Evolutionary conservation across 495 filamentous ascomycete genomes (phyloP).

Genomic region (Chaetomium cochliodes): DNA sequence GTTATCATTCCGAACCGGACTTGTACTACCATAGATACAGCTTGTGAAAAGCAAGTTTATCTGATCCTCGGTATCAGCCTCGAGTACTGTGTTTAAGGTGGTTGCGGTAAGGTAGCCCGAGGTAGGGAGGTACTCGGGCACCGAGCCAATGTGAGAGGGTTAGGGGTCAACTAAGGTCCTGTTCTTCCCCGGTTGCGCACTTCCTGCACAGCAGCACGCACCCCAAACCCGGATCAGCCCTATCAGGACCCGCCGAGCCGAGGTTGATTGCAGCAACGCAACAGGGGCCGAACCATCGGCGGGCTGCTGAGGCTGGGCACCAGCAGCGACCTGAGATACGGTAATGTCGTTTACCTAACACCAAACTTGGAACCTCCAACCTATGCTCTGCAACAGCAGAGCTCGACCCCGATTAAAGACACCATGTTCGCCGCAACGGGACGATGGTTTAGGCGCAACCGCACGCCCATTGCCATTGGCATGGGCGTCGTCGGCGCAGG

Average conservation of each 20-base stretch:
- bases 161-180: constrained; percentile 1
- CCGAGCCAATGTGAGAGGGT: background rate
- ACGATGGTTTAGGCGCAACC: constrained; percentile 88
- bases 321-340: background rate
- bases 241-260: constrained; percentile 27
- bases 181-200: background rate
- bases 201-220: background rate
- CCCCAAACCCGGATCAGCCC: constrained; percentile 9
- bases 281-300: background rate
- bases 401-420: background rate
- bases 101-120: no score
- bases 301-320: background rate
- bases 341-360: background rate
- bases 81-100: no score
- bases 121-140: no score
- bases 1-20: background rate
- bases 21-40: no score
- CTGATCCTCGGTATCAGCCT: no score
- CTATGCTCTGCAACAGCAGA: constrained; percentile 8
- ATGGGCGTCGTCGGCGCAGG: constrained; percentile 82
- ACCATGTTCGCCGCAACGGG: constrained; percentile 79
- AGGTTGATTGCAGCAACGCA: constrained; percentile 26
- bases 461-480: constrained; percentile 82
- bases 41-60: no score
- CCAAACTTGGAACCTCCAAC: background rate